These are phyloP conservation scores for Amphibolis antarctica DNA, from an alignment of 106 monocot genomes.

Conservation along the genomic window DNA sequence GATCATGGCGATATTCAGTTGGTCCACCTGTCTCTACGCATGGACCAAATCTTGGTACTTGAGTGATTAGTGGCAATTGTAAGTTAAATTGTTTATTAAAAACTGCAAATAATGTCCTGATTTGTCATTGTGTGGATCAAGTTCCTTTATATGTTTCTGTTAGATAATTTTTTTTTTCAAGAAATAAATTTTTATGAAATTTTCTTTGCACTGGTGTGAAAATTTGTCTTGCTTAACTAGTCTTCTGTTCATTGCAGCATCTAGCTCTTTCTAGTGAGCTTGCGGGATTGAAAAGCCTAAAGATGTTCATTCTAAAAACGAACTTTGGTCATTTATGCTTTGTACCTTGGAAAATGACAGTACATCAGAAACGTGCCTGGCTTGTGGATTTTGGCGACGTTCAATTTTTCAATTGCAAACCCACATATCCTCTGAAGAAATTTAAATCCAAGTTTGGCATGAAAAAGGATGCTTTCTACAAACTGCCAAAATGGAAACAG, in stretches of 20 bases:
- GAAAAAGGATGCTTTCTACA: constrained; percentile 63
- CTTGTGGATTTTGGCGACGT: constrained; percentile 63
- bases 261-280: constrained; percentile 51
- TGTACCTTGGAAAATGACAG: constrained; percentile 60
- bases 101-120: too few relatives aligned
- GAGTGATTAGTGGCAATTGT: not conserved
- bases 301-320: constrained; percentile 19
- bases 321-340: constrained; percentile 62
- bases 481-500: constrained; percentile 65
- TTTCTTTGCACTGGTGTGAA: not conserved
- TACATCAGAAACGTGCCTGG: constrained; percentile 62
- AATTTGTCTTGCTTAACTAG: not conserved
- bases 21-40: constrained; percentile 38
- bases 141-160: too few relatives aligned
- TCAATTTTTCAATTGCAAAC: constrained; percentile 33
- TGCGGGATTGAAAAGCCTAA: constrained; percentile 48
- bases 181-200: not conserved
- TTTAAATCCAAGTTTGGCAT: constrained; percentile 77
- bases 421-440: constrained; percentile 57
- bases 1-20: constrained; percentile 62
- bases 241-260: constrained; percentile 18
- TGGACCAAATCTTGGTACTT: constrained; percentile 52
- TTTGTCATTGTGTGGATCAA: too few relatives aligned
- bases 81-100: too few relatives aligned
- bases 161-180: too few relatives aligned